A percentile compares a stretch with the other conserved stretches of the same genome.
phyloP scores from a whole-genome alignment of 169 alveolate genomes.

The Cryptosporidium xiaoi region DNA sequence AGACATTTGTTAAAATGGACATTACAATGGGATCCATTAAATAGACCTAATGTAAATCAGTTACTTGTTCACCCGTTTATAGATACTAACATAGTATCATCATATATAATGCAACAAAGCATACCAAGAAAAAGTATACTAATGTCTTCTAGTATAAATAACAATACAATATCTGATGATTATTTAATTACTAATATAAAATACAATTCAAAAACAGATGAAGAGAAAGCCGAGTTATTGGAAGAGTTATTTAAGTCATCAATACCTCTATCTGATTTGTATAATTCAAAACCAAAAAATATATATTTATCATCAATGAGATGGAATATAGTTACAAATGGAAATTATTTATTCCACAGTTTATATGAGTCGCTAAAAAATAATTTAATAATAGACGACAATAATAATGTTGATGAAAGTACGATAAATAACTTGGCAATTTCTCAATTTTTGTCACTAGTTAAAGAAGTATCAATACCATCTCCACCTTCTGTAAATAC shows the following conservation, averaged over 20 bases:
- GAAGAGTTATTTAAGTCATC: slow-evolving; percentile 51
- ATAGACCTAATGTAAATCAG: slow-evolving; percentile 73
- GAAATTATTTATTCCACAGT: slow-evolving; percentile 40
- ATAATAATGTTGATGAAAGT: slow-evolving; percentile 7
- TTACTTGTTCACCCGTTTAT: slow-evolving; percentile 65
- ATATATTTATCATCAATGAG: slow-evolving; percentile 58
- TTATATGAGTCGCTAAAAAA: slow-evolving; percentile 22
- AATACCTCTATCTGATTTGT: slow-evolving; percentile 14
- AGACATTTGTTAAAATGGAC: slow-evolving; percentile 64
- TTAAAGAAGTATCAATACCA: slow-evolving; percentile 57
- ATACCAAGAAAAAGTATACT: slow-evolving; percentile 23
- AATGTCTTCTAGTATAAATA: background rate
- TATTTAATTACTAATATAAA: slow-evolving; percentile 28
- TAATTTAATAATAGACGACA: slow-evolving; percentile 6
- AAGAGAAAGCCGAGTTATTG: slow-evolving; percentile 29
- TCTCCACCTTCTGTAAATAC: slow-evolving; percentile 60
- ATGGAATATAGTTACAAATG: slow-evolving; percentile 61
- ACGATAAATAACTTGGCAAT: slow-evolving; percentile 55
- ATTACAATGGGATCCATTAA: slow-evolving; percentile 71
- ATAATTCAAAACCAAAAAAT: slow-evolving; percentile 45
- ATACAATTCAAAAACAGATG: slow-evolving; percentile 42
- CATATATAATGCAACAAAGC: slow-evolving; percentile 6
- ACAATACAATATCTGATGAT: slow-evolving; percentile 38
- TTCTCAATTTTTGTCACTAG: slow-evolving; percentile 36
- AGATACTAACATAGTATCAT: slow-evolving; percentile 39